Evolutionary conservation across 495 filamentous ascomycete genomes (phyloP), one percentile per base, ranked within the genome.

Genomic region (Immersiella caudata): DNA sequence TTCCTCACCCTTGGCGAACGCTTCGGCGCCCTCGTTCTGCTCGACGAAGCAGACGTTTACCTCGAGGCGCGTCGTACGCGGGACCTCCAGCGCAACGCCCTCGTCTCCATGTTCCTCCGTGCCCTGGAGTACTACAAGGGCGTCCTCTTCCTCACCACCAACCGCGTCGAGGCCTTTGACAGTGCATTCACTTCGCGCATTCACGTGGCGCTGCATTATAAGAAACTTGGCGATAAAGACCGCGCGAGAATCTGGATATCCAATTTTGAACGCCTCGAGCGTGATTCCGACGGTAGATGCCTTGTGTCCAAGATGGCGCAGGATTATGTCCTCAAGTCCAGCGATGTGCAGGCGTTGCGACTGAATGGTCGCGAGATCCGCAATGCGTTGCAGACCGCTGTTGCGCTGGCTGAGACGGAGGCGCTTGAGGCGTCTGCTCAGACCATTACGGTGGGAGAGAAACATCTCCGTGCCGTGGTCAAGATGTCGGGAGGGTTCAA

Each of bases 41-140:
- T 81, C 11, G 79, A 82, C 71, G 80, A 82, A 60, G 80, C 79
- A 5, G 80, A 82, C 64, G 80, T 82, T 25, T 82, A 78, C 71
- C 76, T 82, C 5, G 91, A 93, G 79, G 84, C 88, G 62, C 88
- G 91, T 20, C 87, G 85, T 0, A 84, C 89, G 46, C 83, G 87
- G 67, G 89, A 94, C 69, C 86, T 94, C 68, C 84, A 86, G 70
- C 85, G 91, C 62, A 94, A 94, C 71, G 89, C 90, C 0, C 82
- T 94, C 0, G 91, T 94, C 21, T 89, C 87, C 64, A 88, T 94
- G 56, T 81, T 81, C 69, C 66, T 80, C 14, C 73, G 79, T 25
- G 79, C 76, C 0, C 72, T 82, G 56, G 80, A 82, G 69, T 80
- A 80, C 67, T 82, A 80, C 73, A 68, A 72, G 18, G 79, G 80